Evolutionary conservation across 1,284 basidiomycete genomes (phyloP), one percentile per base, ranked within the genome.

Genomic region (Quambalaria eucalypti): DNA sequence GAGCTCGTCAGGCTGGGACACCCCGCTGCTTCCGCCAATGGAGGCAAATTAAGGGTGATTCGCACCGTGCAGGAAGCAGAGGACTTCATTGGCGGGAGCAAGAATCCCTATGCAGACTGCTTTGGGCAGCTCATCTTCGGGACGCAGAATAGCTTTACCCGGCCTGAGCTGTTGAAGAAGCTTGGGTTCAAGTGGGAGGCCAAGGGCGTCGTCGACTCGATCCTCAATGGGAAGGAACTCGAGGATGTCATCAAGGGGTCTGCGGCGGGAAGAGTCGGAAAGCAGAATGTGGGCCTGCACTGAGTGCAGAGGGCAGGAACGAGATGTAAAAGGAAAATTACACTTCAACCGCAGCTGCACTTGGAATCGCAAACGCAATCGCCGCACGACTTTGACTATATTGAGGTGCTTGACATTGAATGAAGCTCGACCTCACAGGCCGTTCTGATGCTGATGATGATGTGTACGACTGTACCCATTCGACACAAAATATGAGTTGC

Each of bases 171-270:
- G 26, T n/a, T 25, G 2, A 39, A n/a, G n/a, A 54, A 33, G 21
- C 51, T 30, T 14, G 53, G 53, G 4, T 52, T 55, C 36, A 21
- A 52, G 38, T 51, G 55, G 29, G 31, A 55, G 33, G 31, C 21
- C 4, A 55, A 31, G 36, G 53, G 53, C 12, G 44, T 51, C n/a
- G 29, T 55, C 3, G 51, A 50, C 19, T 33, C 28, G n/a, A 49
- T 55, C 19, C 12, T 52, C n/a, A 38, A 38, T 8, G 53, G 50
- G 5, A 28, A 36, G 23, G 53, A 55, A 38, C 39, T 55, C 16
- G 49, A 55, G n/a, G 23, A 25, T 10, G 10, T 55, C 10, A 36
- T 55, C 19, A 40, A 49, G 28, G 30, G 50, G 40, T 25, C 21
- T 39, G 42, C 16, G 25, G 21, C 19, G 25, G 25, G 14, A 12